Percentiles rank a stretch among this genome's conserved stretches.
Conservation (phyloP, 106 monocot genomes). For the Vanilla planifolia region DNA sequence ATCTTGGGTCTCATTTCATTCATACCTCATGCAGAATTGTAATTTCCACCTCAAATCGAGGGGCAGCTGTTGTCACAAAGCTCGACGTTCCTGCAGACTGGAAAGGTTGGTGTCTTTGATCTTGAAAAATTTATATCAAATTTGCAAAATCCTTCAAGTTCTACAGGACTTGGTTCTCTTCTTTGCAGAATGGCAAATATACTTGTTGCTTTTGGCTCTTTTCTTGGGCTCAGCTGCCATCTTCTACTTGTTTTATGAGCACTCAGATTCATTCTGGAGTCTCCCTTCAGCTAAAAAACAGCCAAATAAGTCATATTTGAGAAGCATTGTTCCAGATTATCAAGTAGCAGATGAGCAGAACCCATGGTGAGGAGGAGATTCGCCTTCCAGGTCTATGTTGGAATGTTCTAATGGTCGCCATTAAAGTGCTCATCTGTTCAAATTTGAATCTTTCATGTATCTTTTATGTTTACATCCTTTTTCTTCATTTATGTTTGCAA, state of each 20-base stretch:
- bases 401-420: no score
- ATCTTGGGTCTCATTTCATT: not conserved
- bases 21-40: slow-evolving; percentile 49
- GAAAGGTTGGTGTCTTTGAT: slow-evolving; percentile 65
- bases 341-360: slow-evolving; percentile 50
- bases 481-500: no score
- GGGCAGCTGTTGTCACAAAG: slow-evolving; percentile 66
- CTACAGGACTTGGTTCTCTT: no score
- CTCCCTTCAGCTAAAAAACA: slow-evolving; percentile 35
- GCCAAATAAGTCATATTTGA: slow-evolving; percentile 17
- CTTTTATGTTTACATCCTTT: no score
- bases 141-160: no score
- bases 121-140: no score
- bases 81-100: slow-evolving; percentile 83
- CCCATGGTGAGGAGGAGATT: slow-evolving; percentile 31
- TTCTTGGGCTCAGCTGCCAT: slow-evolving; percentile 42
- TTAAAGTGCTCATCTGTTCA: no score
- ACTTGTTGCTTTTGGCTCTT: slow-evolving; percentile 50
- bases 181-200: slow-evolving; percentile 65
- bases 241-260: slow-evolving; percentile 45
- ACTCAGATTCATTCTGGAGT: slow-evolving; percentile 67
- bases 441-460: no score
- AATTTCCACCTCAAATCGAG: slow-evolving; percentile 69
- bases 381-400: no score
- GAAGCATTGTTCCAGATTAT: slow-evolving; percentile 13